A percentile compares a stretch with the other conserved stretches of the same genome.
These are phyloP conservation scores for Fusarium sp. DNA, from an alignment of 2,329 filamentous ascomycete genomes.

Conservation along the genomic window DNA sequence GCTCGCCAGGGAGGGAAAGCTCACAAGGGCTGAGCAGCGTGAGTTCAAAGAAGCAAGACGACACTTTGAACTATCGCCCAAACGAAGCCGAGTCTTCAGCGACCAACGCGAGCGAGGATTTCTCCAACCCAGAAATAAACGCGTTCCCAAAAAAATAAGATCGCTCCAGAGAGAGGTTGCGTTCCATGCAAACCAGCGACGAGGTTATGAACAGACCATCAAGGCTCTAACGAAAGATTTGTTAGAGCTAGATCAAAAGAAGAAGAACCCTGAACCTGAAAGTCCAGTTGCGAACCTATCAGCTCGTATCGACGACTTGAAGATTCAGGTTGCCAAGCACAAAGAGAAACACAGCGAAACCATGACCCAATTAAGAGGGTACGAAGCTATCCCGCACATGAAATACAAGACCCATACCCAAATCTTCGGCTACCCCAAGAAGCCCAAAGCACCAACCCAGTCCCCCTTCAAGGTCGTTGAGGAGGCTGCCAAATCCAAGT, in stretches of 20 bases:
- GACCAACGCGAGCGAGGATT: constrained; percentile 2
- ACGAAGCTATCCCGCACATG: constrained; percentile 42
- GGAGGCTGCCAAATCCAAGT: background rate
- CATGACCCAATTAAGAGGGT: constrained; percentile 49
- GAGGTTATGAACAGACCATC: constrained; percentile 46
- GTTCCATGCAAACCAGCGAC: constrained; percentile 49
- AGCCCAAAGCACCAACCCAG: constrained; percentile 24
- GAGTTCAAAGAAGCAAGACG: constrained; percentile 53
- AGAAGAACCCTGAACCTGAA: background rate
- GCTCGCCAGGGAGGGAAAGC: constrained; percentile 46
- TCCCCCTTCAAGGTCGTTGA: constrained; percentile 31
- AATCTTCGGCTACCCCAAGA: constrained; percentile 46
- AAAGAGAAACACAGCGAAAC: constrained; percentile 39
- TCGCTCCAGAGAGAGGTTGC: constrained; percentile 46
- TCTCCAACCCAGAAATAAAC: background rate
- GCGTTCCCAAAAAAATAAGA: constrained; percentile 40
- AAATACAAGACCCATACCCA: constrained; percentile 46
- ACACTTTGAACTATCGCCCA: constrained; percentile 49
- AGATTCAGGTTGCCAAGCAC: constrained; percentile 45
- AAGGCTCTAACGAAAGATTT: constrained; percentile 31
- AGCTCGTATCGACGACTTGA: constrained; percentile 39
- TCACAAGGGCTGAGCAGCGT: constrained; percentile 49
- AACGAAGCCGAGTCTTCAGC: constrained; percentile 42
- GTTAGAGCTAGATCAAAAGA: background rate
- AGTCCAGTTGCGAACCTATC: constrained; percentile 12